Evolutionary conservation across 768 basidiomycete species (phyloP).

Genomic region (Paxillus rubicundulus): DNA sequence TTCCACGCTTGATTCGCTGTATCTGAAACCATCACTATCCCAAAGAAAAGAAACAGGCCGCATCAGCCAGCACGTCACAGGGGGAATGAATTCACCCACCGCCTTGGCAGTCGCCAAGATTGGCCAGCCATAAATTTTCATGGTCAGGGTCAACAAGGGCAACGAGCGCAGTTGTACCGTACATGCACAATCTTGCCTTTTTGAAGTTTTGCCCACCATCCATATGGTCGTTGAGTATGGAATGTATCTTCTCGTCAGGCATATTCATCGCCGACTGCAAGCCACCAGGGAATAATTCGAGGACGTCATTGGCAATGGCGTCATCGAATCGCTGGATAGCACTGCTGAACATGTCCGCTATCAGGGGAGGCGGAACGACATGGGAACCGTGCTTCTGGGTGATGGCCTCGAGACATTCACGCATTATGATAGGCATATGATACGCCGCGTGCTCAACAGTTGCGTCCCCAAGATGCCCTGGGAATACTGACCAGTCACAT

Average conservation of each 20-base stretch:
- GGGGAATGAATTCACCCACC: slow-evolving; percentile 40
- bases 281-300: slow-evolving; percentile 59
- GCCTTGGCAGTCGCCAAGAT: slow-evolving; percentile 79
- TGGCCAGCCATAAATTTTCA: slow-evolving; percentile 74
- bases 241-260: slow-evolving; percentile 54
- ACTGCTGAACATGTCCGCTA: slow-evolving; percentile 55
- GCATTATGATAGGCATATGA: slow-evolving; percentile 66
- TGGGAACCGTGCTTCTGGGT: slow-evolving; percentile 37
- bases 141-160: slow-evolving; percentile 69
- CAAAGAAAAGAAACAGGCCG: slow-evolving; percentile 14
- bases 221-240: slow-evolving; percentile 63
- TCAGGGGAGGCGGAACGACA: slow-evolving; percentile 43
- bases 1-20: slow-evolving; percentile 52
- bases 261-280: slow-evolving; percentile 47
- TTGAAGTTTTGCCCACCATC: slow-evolving; percentile 57
- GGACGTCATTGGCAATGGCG: slow-evolving; percentile 63
- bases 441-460: slow-evolving; percentile 68
- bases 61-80: not conserved
- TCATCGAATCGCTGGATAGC: slow-evolving; percentile 63
- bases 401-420: slow-evolving; percentile 51
- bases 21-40: slow-evolving; percentile 50
- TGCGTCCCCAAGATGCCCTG: slow-evolving; percentile 68
- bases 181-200: slow-evolving; percentile 70
- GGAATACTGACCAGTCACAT: slow-evolving; percentile 2
- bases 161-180: slow-evolving; percentile 75